Evolutionary conservation across 2,329 filamentous ascomycete genomes (phyloP).

Genomic region (Paecilomyces niveus): DNA sequence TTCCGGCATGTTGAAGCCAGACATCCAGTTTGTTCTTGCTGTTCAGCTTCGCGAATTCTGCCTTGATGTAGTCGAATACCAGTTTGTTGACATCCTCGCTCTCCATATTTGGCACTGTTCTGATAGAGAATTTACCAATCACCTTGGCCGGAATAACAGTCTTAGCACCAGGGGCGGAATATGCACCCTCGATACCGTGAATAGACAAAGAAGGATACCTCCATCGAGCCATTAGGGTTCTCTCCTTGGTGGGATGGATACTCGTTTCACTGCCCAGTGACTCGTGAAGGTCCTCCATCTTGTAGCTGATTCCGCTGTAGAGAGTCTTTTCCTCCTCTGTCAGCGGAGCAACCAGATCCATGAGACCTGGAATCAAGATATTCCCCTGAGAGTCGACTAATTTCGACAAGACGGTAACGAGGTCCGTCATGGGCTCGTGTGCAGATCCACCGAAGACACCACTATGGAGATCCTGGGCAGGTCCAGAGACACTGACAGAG

Average conservation of each 20-base stretch:
- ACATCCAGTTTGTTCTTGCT: constrained; percentile 90
- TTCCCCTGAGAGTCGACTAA: constrained; percentile 86
- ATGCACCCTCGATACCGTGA: constrained; percentile 92
- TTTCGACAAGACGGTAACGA: constrained; percentile 72
- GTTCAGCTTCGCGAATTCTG: constrained; percentile 75
- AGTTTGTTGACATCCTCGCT: constrained; percentile 78
- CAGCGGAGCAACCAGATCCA: constrained; percentile 84
- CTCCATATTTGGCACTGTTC: constrained; percentile 96
- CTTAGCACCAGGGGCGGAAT: constrained; percentile 88
- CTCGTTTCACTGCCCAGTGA: constrained; percentile 82
- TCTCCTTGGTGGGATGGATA: constrained; percentile 82
- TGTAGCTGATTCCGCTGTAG: constrained; percentile 88
- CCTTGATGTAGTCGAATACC: constrained; percentile 76
- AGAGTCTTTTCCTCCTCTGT: constrained; percentile 78
- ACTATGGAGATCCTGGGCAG: constrained; percentile 88
- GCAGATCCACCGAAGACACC: constrained; percentile 95
- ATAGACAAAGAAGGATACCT: constrained; percentile 88
- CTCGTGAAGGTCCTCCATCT: constrained; percentile 91
- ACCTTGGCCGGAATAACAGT: constrained; percentile 98
- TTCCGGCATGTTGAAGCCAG: constrained; percentile 78
- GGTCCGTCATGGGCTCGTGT: constrained; percentile 97
- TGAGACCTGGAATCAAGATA: constrained; percentile 89
- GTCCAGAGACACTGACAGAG: constrained; percentile 80
- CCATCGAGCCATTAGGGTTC: constrained; percentile 93
- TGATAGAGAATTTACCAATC: constrained; percentile 95